Evolutionary conservation across 2,329 filamentous ascomycete species (phyloP).

Genomic region (Thelonectria rubi): DNA sequence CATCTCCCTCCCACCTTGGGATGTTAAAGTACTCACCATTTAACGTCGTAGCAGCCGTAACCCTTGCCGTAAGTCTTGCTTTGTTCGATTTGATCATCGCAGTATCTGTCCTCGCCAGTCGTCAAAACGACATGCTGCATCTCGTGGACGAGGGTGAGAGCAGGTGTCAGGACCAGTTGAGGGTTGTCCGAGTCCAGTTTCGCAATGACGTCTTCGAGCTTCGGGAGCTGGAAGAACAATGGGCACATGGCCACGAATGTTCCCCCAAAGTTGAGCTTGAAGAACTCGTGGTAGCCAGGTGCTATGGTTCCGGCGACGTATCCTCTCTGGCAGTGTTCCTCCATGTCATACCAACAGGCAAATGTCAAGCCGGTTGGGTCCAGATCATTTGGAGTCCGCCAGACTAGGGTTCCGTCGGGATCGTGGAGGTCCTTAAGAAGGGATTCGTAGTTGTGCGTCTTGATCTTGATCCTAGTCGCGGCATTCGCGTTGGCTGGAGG

Average conservation of each 20-base stretch:
- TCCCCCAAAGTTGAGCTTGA: background rate
- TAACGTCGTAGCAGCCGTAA: too few relatives aligned
- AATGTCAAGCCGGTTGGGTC: background rate
- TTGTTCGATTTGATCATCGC: background rate
- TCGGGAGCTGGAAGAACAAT: background rate
- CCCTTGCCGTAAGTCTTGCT: too few relatives aligned
- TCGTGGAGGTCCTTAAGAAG: too few relatives aligned
- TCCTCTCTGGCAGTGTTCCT: background rate
- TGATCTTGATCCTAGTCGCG: too few relatives aligned
- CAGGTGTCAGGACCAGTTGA: background rate
- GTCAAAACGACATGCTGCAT: constrained; percentile 7
- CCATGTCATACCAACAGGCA: background rate
- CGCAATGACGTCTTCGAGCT: background rate
- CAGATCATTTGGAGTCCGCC: background rate
- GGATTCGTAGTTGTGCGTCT: too few relatives aligned
- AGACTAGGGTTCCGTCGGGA: too few relatives aligned
- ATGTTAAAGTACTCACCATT: too few relatives aligned
- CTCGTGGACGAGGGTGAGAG: constrained; percentile 3
- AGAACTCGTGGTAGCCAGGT: background rate
- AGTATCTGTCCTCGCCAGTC: background rate
- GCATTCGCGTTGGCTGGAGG: too few relatives aligned
- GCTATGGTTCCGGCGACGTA: background rate
- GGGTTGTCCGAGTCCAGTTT: background rate
- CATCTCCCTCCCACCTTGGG: background rate
- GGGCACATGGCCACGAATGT: background rate